Percentiles rank a stretch among this genome's conserved stretches.
Conservation (phyloP, 2,329 filamentous ascomycete species). For the Pseudogymnoascus sp. region DNA sequence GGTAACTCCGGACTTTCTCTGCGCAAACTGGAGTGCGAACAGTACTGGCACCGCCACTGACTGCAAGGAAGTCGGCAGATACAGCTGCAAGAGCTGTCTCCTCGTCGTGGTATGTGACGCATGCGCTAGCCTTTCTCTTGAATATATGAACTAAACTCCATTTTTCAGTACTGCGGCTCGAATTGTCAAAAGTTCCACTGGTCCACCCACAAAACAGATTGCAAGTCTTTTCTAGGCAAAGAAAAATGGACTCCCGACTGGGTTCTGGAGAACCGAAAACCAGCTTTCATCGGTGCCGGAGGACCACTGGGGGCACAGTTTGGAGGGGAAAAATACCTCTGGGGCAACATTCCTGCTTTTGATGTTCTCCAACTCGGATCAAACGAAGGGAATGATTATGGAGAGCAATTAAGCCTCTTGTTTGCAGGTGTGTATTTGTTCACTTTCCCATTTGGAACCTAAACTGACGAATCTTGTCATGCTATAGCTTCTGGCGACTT, state of each 20-base stretch:
- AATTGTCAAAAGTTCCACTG: slow-evolving; percentile 15
- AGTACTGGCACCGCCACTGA: neutral
- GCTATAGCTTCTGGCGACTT: slow-evolving; percentile 39
- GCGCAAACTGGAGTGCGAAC: neutral
- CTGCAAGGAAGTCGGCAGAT: neutral
- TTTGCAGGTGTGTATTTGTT: slow-evolving; percentile 26
- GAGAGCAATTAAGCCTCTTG: slow-evolving; percentile 31
- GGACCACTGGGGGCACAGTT: neutral
- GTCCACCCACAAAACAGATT: slow-evolving; percentile 16
- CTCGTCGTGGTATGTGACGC: neutral
- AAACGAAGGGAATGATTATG: slow-evolving; percentile 27
- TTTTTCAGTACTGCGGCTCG: slow-evolving; percentile 16
- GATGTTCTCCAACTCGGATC: slow-evolving; percentile 33
- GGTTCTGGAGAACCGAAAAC: slow-evolving; percentile 13
- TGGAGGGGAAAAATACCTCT: slow-evolving; percentile 31
- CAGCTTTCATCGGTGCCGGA: neutral
- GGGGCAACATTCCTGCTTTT: slow-evolving; percentile 38
- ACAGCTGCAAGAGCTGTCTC: neutral
- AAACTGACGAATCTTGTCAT: slow-evolving; percentile 7
- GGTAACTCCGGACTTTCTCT: neutral
- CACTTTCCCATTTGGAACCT: neutral
- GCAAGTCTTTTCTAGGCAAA: slow-evolving; percentile 16
- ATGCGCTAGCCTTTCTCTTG: neutral
- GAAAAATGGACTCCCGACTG: slow-evolving; percentile 16
- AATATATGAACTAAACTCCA: slow-evolving; percentile 39